These are phyloP conservation scores for Fusarium verrucosum DNA, from an alignment of 2,329 filamentous ascomycete species.

Conservation along the genomic window DNA sequence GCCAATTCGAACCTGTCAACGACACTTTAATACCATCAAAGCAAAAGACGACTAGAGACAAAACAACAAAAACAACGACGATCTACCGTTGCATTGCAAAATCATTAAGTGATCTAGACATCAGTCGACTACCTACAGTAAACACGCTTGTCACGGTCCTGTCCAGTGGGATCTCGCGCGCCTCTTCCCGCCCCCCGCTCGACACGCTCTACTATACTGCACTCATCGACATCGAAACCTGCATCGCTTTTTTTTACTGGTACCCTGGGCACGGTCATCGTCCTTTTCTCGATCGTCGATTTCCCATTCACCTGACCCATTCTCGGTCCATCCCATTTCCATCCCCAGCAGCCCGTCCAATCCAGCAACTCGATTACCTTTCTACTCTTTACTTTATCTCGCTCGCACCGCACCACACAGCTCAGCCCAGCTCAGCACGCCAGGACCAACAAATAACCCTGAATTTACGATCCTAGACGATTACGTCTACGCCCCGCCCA, in stretches of 20 bases:
- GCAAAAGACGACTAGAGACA: conserved; percentile 25
- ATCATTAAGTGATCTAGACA: conserved; percentile 1
- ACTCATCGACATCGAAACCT: conserved; percentile 29
- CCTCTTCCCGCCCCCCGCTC: conserved; percentile 22
- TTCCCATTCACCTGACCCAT: conserved; percentile 40
- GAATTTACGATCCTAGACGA: conserved; percentile 24
- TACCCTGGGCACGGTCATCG: conserved; percentile 30
- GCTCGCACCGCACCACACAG: conserved; percentile 24
- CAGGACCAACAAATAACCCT: conserved; percentile 19
- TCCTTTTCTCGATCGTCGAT: conserved; percentile 38
- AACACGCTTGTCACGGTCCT: neutral
- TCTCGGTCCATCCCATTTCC: conserved; percentile 39
- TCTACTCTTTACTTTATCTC: conserved; percentile 30
- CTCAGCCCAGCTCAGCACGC: conserved; percentile 7
- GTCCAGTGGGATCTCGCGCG: conserved; percentile 14
- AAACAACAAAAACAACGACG: neutral
- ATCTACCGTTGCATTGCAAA: neutral
- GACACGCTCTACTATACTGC: conserved; percentile 17
- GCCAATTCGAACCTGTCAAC: conserved; percentile 14
- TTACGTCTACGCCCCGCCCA: conserved; percentile 32
- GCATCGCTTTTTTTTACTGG: conserved; percentile 32
- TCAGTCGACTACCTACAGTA: conserved; percentile 5
- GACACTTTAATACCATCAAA: conserved; percentile 11
- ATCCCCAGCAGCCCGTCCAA: conserved; percentile 30
- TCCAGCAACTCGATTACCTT: conserved; percentile 23